Percentiles rank a stretch among this genome's conserved stretches.
Evolutionary conservation across 1,139 yeast species (phyloP).

Genomic region (Sugiyamaella xylanicola): DNA sequence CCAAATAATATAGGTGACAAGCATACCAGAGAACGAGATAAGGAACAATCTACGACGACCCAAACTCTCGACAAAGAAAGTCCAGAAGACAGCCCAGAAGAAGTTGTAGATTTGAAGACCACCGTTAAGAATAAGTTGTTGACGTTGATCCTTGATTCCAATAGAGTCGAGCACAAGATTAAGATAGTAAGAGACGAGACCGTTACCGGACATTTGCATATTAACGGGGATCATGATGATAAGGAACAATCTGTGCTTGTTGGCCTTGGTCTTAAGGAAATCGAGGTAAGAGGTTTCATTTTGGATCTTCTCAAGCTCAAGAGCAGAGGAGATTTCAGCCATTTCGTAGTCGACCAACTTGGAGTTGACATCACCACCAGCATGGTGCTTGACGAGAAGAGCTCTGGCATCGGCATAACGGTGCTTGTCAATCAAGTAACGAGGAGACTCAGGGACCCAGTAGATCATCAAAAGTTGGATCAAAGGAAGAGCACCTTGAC

Average conservation of each 20-base stretch:
- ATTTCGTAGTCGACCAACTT: constrained; percentile 27
- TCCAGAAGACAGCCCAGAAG: constrained; percentile 81
- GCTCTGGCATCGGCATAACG: constrained; percentile 62
- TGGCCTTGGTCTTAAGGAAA: constrained; percentile 43
- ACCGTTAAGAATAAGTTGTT: constrained; percentile 33
- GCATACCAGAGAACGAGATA: constrained; percentile 42
- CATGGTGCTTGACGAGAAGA: constrained; percentile 49
- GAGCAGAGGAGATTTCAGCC: constrained; percentile 26
- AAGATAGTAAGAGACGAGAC: constrained; percentile 30
- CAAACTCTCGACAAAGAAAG: constrained; percentile 24
- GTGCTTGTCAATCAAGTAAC: constrained; percentile 74
- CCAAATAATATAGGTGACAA: constrained; percentile 31
- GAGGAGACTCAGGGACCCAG: constrained; percentile 63
- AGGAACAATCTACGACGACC: constrained; percentile 51
- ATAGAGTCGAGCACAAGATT: constrained; percentile 28
- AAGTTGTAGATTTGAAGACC: constrained; percentile 61
- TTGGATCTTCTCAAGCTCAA: constrained; percentile 25
- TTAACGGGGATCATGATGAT: constrained; percentile 36
- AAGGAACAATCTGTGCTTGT: constrained; percentile 47
- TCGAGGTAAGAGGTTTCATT: constrained; percentile 35
- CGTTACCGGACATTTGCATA: constrained; percentile 32
- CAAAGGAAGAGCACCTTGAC: constrained; percentile 47
- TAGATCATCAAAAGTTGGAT: constrained; percentile 37
- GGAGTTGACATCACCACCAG: constrained; percentile 27
- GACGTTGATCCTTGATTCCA: constrained; percentile 28